Conservation (phyloP, 768 basidiomycete species). For the Fomitopsis serialis region DNA sequence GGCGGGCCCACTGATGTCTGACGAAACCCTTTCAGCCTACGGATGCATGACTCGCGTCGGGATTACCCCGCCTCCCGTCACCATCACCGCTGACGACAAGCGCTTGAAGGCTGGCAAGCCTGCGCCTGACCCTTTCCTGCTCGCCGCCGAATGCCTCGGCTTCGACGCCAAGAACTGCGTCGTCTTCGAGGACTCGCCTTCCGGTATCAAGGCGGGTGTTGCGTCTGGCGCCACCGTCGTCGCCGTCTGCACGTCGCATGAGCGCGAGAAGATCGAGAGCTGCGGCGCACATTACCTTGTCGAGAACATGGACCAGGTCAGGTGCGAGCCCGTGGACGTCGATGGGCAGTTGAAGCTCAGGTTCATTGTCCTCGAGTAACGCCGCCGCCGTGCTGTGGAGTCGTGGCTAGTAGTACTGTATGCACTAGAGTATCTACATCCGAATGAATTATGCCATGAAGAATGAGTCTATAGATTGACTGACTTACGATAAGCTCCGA, state of each 20-base stretch:
- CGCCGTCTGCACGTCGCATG: constrained; percentile 72
- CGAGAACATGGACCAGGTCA: constrained; percentile 47
- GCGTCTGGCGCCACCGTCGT: constrained; percentile 71
- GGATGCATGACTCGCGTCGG: constrained; percentile 71
- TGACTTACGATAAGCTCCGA: too few relatives aligned
- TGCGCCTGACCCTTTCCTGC: constrained; percentile 59
- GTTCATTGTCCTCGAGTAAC: constrained; percentile 31
- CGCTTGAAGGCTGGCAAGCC: constrained; percentile 64
- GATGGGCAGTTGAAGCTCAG: constrained; percentile 30
- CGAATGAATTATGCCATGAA: too few relatives aligned
- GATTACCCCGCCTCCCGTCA: constrained; percentile 60
- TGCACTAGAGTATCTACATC: too few relatives aligned
- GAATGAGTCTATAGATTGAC: too few relatives aligned
- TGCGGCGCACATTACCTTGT: constrained; percentile 54
- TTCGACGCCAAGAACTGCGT: constrained; percentile 54
- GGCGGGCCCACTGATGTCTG: neutral
- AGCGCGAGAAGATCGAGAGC: constrained; percentile 45
- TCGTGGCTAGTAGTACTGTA: too few relatives aligned
- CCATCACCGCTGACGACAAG: constrained; percentile 74
- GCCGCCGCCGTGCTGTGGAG: neutral
- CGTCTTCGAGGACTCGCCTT: constrained; percentile 73
- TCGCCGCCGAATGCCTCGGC: constrained; percentile 54
- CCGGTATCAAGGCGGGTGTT: constrained; percentile 62
- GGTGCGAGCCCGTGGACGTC: constrained; percentile 34
- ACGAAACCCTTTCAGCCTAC: constrained; percentile 33